Percentiles rank a stretch among this genome's conserved stretches.
Evolutionary conservation across 2,329 filamentous ascomycete species (phyloP).

Genomic region (Phyllachora maydis): DNA sequence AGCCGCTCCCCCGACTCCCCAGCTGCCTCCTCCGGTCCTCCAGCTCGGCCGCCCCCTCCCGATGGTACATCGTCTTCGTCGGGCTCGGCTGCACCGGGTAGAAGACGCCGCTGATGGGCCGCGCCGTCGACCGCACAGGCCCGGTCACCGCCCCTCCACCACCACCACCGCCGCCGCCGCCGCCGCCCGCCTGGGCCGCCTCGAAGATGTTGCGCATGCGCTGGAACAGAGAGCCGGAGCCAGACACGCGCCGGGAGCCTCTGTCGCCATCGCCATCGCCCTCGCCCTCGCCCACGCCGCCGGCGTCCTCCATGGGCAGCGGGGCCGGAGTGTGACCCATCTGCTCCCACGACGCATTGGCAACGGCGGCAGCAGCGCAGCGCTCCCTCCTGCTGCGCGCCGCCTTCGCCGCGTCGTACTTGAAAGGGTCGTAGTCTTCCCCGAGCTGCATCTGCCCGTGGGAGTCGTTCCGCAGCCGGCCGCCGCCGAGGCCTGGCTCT

Average conservation of each 20-base stretch:
- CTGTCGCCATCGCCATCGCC: no score
- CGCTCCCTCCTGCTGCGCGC: background rate
- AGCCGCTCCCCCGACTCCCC: constrained; percentile 8
- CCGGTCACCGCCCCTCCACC: constrained; percentile 4
- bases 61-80: constrained; percentile 2
- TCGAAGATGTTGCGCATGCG: constrained; percentile 20
- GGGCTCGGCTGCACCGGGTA: constrained; percentile 4
- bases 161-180: background rate
- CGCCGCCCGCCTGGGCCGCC: constrained; percentile 2
- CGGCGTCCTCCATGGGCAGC: background rate
- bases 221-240: constrained; percentile 14
- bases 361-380: no score
- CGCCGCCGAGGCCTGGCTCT: constrained; percentile 3
- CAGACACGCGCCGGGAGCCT: constrained; percentile 2
- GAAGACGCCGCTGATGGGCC: constrained; percentile 8
- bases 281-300: background rate
- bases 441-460: no score
- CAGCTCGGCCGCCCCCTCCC: constrained; percentile 1
- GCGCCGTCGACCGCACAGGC: constrained; percentile 7
- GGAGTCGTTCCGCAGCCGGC: constrained; percentile 7
- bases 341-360: no score
- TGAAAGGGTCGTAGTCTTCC: constrained; percentile 11
- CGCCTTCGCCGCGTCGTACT: constrained; percentile 4
- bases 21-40: constrained; percentile 4
- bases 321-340: no score